Evolutionary conservation across 106 monocot species (phyloP).

Genomic region (Dioscorea dumetorum): DNA sequence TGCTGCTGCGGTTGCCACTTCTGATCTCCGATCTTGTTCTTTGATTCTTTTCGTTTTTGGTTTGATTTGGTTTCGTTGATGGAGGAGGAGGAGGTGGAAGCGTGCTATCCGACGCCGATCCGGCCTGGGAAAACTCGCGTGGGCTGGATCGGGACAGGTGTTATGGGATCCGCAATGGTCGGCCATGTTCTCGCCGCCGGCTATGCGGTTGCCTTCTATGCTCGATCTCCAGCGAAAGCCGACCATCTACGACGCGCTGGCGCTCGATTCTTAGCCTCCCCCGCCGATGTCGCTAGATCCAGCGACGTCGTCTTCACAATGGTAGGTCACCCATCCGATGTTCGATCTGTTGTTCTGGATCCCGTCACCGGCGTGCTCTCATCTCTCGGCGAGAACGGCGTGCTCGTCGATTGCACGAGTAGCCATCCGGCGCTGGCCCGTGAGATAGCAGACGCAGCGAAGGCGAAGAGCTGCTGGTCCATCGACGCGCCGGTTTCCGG

Average conservation of each 20-base stretch:
- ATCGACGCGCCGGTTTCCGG: constrained; percentile 58
- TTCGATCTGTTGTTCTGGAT: constrained; percentile 28
- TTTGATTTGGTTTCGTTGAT: neutral
- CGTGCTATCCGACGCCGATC: constrained; percentile 21
- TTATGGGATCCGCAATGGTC: constrained; percentile 54
- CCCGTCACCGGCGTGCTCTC: constrained; percentile 12
- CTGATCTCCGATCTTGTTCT: neutral
- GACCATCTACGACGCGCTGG: constrained; percentile 19
- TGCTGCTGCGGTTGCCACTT: constrained; percentile 15
- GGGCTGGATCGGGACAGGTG: constrained; percentile 21
- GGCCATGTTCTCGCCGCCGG: constrained; percentile 30
- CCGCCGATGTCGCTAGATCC: constrained; percentile 23
- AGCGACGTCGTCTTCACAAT: constrained; percentile 45
- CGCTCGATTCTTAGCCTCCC: constrained; percentile 27
- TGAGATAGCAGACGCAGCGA: constrained; percentile 7
- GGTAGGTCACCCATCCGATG: constrained; percentile 40
- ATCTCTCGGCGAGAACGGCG: neutral
- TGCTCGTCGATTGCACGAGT: constrained; percentile 22
- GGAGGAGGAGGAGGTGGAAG: neutral
- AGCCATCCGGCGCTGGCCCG: constrained; percentile 19
- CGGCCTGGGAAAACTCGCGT: constrained; percentile 12
- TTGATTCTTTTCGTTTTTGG: neutral
- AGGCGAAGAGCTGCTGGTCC: constrained; percentile 18
- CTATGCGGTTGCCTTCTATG: constrained; percentile 34
- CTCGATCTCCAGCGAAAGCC: constrained; percentile 37